These are phyloP conservation scores for Colletotrichum aenigma DNA, from an alignment of 2,329 filamentous ascomycete species.

Conservation along the genomic window DNA sequence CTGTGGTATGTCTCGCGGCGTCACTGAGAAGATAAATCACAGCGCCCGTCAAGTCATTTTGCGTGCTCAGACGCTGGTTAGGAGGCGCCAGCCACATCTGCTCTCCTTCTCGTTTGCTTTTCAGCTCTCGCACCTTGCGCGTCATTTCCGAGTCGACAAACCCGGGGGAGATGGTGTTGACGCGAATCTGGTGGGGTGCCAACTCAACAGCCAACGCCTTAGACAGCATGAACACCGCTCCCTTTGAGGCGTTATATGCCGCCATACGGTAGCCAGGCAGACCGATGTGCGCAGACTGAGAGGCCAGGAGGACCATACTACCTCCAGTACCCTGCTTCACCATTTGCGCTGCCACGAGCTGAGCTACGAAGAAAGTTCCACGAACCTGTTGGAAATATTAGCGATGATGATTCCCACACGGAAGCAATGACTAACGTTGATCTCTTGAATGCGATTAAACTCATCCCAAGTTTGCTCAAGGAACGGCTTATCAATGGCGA, in stretches of 20 bases:
- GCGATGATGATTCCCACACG: neutral
- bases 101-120: conserved; percentile 35
- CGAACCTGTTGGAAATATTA: conserved; percentile 31
- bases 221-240: conserved; percentile 42
- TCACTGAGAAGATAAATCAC: conserved; percentile 48
- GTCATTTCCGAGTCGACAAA: conserved; percentile 42
- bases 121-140: conserved; percentile 30
- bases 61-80: conserved; percentile 40
- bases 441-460: conserved; percentile 40
- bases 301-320: conserved; percentile 43
- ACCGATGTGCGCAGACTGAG: conserved; percentile 39
- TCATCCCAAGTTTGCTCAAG: conserved; percentile 48
- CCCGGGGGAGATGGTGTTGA: conserved; percentile 43
- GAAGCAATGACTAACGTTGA: conserved; percentile 36
- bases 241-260: conserved; percentile 48
- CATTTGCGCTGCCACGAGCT: conserved; percentile 42
- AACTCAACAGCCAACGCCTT: conserved; percentile 42
- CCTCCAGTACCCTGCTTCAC: conserved; percentile 40
- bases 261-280: conserved; percentile 41
- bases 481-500: conserved; percentile 48
- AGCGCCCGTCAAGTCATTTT: conserved; percentile 46
- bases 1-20: conserved; percentile 45
- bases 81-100: conserved; percentile 43
- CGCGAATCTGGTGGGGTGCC: conserved; percentile 36
- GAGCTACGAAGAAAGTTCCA: conserved; percentile 45